Conservation (phyloP, 306 rosid genomes). For the Prunus persica region DNA sequence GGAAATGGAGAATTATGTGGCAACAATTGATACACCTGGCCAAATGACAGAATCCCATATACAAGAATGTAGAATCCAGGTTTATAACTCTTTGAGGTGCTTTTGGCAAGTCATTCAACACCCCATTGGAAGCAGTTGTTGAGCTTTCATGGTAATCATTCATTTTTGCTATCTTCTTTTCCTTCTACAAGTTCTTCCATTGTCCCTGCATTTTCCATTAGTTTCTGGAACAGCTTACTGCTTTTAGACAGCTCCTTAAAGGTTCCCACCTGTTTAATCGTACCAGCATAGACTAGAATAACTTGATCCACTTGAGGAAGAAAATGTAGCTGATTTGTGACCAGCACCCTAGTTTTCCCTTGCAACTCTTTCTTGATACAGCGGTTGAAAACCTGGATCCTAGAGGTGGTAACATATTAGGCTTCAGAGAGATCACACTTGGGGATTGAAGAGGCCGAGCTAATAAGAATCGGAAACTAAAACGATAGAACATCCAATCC, state of each 20-base stretch:
- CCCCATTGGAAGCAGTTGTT: conserved; percentile 28
- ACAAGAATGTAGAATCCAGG: conserved; percentile 65
- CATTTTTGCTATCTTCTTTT: conserved; percentile 19
- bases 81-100: conserved; percentile 36
- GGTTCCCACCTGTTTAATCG: conserved; percentile 70
- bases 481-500: background rate
- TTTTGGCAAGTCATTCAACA: conserved; percentile 40
- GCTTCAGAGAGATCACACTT: background rate
- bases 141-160: conserved; percentile 21
- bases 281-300: conserved; percentile 61
- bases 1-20: background rate
- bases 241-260: conserved; percentile 70
- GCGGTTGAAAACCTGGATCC: conserved; percentile 77
- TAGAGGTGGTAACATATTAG: conserved; percentile 15
- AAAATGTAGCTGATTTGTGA: conserved; percentile 88
- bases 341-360: conserved; percentile 80
- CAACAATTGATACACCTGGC: conserved; percentile 54
- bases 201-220: conserved; percentile 90
- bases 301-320: conserved; percentile 82
- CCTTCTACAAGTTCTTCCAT: conserved; percentile 56
- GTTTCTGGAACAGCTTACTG: conserved; percentile 72
- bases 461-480: background rate
- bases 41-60: conserved; percentile 61
- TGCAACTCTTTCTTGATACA: conserved; percentile 79
- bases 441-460: no score